Percentiles rank a stretch among this genome's conserved stretches.
Conservation (phyloP, 345 rosid genomes). For the Lepidium aucheri region DNA sequence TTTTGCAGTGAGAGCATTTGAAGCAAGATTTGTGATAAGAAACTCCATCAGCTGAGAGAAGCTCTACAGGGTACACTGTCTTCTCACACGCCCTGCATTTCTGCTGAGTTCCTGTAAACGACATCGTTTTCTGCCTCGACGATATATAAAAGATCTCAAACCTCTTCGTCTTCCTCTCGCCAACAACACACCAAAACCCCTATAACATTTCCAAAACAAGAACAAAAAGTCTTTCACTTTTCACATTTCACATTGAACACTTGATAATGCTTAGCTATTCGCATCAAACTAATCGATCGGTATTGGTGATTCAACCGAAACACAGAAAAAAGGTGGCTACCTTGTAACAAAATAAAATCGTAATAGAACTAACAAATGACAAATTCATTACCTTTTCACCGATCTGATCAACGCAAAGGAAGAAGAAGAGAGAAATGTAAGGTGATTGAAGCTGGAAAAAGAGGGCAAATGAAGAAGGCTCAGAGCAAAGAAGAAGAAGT, state of each 20-base stretch:
- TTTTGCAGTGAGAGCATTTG: slow-evolving; percentile 94
- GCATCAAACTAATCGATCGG: not conserved
- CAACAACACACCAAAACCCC: not conserved
- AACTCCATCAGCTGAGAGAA: slow-evolving; percentile 85
- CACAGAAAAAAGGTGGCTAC: not conserved
- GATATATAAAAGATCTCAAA: slow-evolving; percentile 5
- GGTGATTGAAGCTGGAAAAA: not conserved
- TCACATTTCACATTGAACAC: not conserved
- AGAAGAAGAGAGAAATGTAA: slow-evolving; percentile 8
- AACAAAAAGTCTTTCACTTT: not conserved
- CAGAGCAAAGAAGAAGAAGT: not conserved
- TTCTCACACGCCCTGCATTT: slow-evolving; percentile 95
- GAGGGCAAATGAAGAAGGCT: not conserved
- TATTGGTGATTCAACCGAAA: not conserved
- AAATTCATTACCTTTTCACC: slow-evolving; percentile 7
- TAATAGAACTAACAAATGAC: not conserved
- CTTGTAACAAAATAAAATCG: not conserved
- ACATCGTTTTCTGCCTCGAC: slow-evolving; percentile 36
- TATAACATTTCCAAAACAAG: not conserved
- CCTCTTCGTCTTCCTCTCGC: slow-evolving; percentile 9
- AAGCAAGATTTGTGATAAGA: slow-evolving; percentile 90
- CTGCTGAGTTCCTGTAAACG: slow-evolving; percentile 90
- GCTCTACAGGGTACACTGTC: slow-evolving; percentile 95
- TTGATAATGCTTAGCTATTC: not conserved
- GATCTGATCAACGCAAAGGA: slow-evolving; percentile 4